Percentiles rank a stretch among this genome's conserved stretches.
Conservation (phyloP, 1,139 yeast species). For the Protomyces arabidopsidicola region DNA sequence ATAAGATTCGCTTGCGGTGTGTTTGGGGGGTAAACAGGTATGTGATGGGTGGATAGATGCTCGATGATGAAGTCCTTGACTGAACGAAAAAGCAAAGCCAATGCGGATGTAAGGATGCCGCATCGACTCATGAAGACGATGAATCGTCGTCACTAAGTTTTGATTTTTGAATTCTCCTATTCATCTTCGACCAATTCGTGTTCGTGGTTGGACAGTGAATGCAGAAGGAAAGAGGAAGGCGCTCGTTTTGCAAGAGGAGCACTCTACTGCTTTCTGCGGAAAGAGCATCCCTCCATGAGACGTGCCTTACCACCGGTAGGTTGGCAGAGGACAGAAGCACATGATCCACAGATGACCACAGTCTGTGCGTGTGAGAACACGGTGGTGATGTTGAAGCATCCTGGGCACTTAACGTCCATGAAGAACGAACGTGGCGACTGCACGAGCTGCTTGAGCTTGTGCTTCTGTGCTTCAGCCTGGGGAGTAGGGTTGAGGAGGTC, state of each 20-base stretch:
- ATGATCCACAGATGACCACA: constrained; percentile 97
- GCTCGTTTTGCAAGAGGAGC: background rate
- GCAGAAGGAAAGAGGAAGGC: background rate
- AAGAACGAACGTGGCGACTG: constrained; percentile 98
- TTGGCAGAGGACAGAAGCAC: constrained; percentile 96
- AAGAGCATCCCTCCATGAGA: constrained; percentile 98
- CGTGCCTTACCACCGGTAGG: constrained; percentile 99
- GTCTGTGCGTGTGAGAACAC: constrained; percentile 99
- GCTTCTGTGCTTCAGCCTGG: constrained; percentile 92
- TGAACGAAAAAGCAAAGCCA: background rate
- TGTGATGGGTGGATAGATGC: background rate
- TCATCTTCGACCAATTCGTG: background rate
- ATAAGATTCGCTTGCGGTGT: background rate
- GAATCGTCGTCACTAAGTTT: background rate
- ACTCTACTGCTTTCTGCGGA: constrained; percentile 81
- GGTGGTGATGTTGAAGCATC: constrained; percentile 97
- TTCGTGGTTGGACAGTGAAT: background rate
- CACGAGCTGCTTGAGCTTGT: constrained; percentile 95
- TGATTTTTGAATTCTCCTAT: background rate
- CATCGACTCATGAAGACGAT: background rate
- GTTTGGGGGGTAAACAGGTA: background rate
- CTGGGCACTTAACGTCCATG: constrained; percentile 67
- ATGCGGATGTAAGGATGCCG: background rate
- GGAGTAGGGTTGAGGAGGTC: constrained; percentile 77
- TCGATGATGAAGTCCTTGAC: constrained; percentile 1